These are phyloP conservation scores for Candida tammaniensis DNA, from an alignment of 805 yeast species.

Conservation along the genomic window DNA sequence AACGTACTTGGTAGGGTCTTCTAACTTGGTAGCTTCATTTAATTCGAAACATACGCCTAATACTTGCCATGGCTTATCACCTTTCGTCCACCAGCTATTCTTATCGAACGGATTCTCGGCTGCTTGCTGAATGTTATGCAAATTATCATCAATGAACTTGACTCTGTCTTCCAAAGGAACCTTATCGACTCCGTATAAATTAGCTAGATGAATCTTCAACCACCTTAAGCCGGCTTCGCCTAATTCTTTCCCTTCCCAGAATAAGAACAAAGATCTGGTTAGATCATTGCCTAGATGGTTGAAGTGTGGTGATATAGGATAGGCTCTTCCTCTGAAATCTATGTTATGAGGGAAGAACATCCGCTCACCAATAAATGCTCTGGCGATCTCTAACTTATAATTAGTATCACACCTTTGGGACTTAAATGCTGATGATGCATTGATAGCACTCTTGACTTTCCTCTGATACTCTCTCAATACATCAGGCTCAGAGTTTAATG, in stretches of 20 bases:
- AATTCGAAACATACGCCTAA: constrained; percentile 69
- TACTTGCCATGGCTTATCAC: constrained; percentile 85
- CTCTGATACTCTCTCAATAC: constrained; percentile 68
- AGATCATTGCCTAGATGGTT: constrained; percentile 79
- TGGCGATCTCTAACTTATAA: constrained; percentile 90
- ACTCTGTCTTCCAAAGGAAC: constrained; percentile 64
- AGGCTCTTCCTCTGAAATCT: constrained; percentile 83
- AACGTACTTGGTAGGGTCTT: constrained; percentile 61
- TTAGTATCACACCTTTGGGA: constrained; percentile 93
- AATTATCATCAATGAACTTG: constrained; percentile 53
- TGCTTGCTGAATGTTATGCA: constrained; percentile 52
- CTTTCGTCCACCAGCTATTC: constrained; percentile 64
- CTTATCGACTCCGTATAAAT: constrained; percentile 73
- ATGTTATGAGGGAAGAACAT: constrained; percentile 78
- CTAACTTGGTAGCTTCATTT: constrained; percentile 55
- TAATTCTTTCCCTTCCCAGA: constrained; percentile 73
- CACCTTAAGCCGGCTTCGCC: constrained; percentile 67
- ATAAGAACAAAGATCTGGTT: constrained; percentile 66
- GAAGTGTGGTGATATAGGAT: constrained; percentile 77
- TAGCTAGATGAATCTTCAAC: constrained; percentile 75
- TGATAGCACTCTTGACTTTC: constrained; percentile 52
- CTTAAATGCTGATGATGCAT: constrained; percentile 63
- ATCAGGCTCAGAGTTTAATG: constrained; percentile 70
- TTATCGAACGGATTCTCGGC: constrained; percentile 62
- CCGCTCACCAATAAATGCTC: constrained; percentile 78